phyloP scores from a whole-genome alignment of 805 yeast genomes.

The Blastobotrys muscicola region DNA sequence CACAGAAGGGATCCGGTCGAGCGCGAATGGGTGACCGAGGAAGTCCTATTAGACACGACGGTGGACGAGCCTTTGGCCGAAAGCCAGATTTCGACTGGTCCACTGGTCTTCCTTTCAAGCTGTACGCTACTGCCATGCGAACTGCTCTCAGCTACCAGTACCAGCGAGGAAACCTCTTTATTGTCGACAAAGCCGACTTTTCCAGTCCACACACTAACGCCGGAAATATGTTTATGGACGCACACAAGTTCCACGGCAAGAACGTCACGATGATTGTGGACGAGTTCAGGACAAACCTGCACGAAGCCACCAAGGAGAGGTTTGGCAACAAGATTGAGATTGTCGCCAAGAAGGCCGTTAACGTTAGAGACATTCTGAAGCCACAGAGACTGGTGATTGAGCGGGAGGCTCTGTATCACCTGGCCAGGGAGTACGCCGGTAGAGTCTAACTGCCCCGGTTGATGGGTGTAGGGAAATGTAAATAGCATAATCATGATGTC shows the following conservation, averaged over 20 bases:
- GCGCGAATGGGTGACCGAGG: constrained; percentile 97
- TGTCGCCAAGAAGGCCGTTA: constrained; percentile 64
- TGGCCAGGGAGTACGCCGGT: constrained; percentile 25
- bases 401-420: constrained; percentile 59
- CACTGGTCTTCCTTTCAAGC: constrained; percentile 62
- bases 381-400: constrained; percentile 73
- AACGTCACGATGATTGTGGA: constrained; percentile 57
- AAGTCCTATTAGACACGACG: constrained; percentile 84
- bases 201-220: constrained; percentile 31
- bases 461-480: background rate
- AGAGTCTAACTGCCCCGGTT: constrained; percentile 1
- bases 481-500: background rate
- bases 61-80: constrained; percentile 83
- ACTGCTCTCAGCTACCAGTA: constrained; percentile 77
- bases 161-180: constrained; percentile 58
- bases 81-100: constrained; percentile 85
- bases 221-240: constrained; percentile 43
- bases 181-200: constrained; percentile 49
- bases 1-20: constrained; percentile 90
- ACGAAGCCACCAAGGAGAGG: constrained; percentile 42
- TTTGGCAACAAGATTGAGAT: constrained; percentile 51
- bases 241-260: constrained; percentile 23
- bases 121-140: constrained; percentile 67
- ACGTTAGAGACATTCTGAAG: constrained; percentile 73
- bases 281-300: constrained; percentile 49